phyloP scores from a whole-genome alignment of 2,329 filamentous ascomycete species.

The Penicillium sp. region DNA sequence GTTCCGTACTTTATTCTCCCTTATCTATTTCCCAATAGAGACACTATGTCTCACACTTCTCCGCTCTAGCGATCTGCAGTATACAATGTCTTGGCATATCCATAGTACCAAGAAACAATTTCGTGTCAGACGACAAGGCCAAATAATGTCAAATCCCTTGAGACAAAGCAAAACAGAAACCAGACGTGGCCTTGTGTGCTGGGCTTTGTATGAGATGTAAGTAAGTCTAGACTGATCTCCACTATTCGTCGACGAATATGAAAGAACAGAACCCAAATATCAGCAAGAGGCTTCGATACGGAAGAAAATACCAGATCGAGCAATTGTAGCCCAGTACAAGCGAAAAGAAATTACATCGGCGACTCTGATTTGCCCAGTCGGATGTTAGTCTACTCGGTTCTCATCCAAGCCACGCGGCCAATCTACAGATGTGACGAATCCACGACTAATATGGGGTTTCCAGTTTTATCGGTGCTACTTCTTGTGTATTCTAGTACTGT shows the following conservation, averaged over 20 bases:
- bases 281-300: not conserved
- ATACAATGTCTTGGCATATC: slow-evolving; percentile 5
- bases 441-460: not conserved
- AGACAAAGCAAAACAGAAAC: not conserved
- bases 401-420: slow-evolving; percentile 9
- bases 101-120: not conserved
- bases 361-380: slow-evolving; percentile 12
- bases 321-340: not conserved
- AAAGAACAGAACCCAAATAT: not conserved
- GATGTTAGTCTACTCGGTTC: slow-evolving; percentile 8
- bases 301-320: not conserved
- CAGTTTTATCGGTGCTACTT: not conserved
- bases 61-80: slow-evolving; percentile 1
- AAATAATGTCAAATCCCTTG: not conserved
- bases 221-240: not conserved
- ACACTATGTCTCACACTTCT: not conserved
- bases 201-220: not conserved
- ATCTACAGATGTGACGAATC: not conserved
- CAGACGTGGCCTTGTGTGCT: not conserved
- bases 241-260: not conserved
- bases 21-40: not conserved
- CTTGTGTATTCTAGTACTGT: not conserved
- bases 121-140: not conserved
- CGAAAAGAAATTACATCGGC: not conserved
- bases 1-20: not conserved